A percentile compares a stretch with the other conserved stretches of the same genome.
phyloP scores from a whole-genome alignment of 2,329 filamentous ascomycete genomes.

The Bipolaris sorokiniana region DNA sequence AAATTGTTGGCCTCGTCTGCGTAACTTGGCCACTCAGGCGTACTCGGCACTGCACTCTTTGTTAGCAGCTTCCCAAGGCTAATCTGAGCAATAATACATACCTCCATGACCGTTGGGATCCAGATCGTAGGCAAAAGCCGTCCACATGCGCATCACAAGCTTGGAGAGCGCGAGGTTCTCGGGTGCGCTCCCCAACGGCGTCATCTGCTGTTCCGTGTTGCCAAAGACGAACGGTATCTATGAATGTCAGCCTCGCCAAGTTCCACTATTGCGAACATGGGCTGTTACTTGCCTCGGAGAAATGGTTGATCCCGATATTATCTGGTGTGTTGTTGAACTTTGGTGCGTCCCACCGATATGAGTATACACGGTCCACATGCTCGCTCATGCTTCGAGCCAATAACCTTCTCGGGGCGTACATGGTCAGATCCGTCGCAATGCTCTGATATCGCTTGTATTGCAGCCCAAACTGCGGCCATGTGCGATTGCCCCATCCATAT shows the following conservation, averaged over 20 bases:
- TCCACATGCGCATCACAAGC: slow-evolving; percentile 41
- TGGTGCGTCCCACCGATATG: slow-evolving; percentile 42
- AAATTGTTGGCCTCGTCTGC: slow-evolving; percentile 29
- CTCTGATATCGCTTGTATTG: slow-evolving; percentile 40
- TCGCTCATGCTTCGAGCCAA: slow-evolving; percentile 34
- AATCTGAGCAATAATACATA: slow-evolving; percentile 1
- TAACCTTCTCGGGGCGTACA: slow-evolving; percentile 37
- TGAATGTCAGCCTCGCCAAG: neutral
- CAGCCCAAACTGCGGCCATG: slow-evolving; percentile 36
- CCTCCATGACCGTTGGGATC: slow-evolving; percentile 39
- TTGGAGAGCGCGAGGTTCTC: slow-evolving; percentile 31
- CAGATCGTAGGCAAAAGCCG: slow-evolving; percentile 37
- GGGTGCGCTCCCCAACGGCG: slow-evolving; percentile 32
- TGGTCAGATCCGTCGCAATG: slow-evolving; percentile 37
- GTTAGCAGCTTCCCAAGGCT: neutral
- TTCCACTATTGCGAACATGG: too few relatives aligned
- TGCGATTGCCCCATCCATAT: slow-evolving; percentile 41
- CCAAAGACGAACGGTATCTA: slow-evolving; percentile 43
- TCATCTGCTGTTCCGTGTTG: slow-evolving; percentile 35
- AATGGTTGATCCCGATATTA: slow-evolving; percentile 38
- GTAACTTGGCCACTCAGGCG: slow-evolving; percentile 31
- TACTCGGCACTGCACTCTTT: slow-evolving; percentile 15
- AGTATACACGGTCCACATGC: slow-evolving; percentile 30
- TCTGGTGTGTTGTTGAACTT: slow-evolving; percentile 39
- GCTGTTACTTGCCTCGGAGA: slow-evolving; percentile 29